Conservation (phyloP, 2,329 filamentous ascomycete genomes). For the Venturia nashicola region DNA sequence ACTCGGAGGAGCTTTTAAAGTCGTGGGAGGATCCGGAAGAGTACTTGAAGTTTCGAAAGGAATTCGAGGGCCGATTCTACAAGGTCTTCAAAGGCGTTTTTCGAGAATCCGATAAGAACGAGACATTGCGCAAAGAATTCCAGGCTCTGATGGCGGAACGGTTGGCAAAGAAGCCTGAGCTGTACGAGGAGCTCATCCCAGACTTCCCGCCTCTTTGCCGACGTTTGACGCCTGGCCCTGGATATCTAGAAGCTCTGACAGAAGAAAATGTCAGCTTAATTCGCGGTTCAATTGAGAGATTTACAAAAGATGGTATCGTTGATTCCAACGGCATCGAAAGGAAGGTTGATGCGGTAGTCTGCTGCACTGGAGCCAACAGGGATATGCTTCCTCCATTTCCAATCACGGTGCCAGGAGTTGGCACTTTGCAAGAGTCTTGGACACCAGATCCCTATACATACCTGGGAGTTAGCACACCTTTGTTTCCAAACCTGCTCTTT, state of each 20-base stretch:
- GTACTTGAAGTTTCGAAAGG: constrained; percentile 40
- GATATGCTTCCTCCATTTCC: constrained; percentile 22
- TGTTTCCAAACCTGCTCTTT: constrained; percentile 52
- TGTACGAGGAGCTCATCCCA: constrained; percentile 29
- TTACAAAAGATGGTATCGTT: constrained; percentile 25
- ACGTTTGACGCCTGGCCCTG: constrained; percentile 37
- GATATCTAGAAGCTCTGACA: constrained; percentile 37
- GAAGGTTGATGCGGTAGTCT: constrained; percentile 31
- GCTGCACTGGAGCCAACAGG: constrained; percentile 31
- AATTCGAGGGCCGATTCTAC: constrained; percentile 46
- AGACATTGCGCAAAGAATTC: not conserved
- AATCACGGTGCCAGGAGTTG: constrained; percentile 11
- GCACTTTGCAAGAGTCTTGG: constrained; percentile 1
- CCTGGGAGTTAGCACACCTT: constrained; percentile 49
- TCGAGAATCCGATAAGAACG: constrained; percentile 23
- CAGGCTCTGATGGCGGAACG: constrained; percentile 27
- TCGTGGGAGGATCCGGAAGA: constrained; percentile 47
- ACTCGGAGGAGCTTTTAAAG: constrained; percentile 39
- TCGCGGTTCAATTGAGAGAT: constrained; percentile 22
- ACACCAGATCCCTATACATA: constrained; percentile 27
- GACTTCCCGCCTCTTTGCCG: constrained; percentile 34
- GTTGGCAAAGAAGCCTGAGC: constrained; percentile 25
- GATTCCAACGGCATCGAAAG: constrained; percentile 27
- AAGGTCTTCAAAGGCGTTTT: constrained; percentile 30
- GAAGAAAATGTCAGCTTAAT: constrained; percentile 27